phyloP scores from a whole-genome alignment of 345 rosid genomes.

The Dovyalis caffra region DNA sequence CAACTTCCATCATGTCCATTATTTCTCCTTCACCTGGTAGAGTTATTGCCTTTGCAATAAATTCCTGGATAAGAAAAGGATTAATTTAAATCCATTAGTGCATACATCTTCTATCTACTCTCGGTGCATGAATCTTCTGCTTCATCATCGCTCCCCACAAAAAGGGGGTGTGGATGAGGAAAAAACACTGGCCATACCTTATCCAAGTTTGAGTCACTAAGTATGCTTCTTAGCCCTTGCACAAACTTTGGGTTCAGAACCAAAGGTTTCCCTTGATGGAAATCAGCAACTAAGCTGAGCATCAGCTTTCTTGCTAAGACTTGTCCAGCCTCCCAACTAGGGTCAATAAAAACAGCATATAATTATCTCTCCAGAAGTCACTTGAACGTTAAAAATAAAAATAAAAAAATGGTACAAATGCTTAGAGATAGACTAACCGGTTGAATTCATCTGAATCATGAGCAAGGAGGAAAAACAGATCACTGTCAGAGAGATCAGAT shows the following conservation, averaged over 20 bases:
- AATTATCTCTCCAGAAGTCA: neutral
- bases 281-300: conserved; percentile 80
- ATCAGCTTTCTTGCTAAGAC: conserved; percentile 85
- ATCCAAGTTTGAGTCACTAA: conserved; percentile 70
- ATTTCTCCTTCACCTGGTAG: conserved; percentile 95
- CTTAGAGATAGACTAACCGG: conserved; percentile 53
- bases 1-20: conserved; percentile 97
- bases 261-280: conserved; percentile 68
- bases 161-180: neutral
- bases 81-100: neutral
- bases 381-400: conserved; percentile 3
- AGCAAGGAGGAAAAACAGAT: conserved; percentile 92
- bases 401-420: neutral
- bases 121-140: neutral
- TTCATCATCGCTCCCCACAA: neutral
- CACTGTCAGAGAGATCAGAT: conserved; percentile 71
- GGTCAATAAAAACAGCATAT: conserved; percentile 12
- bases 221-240: conserved; percentile 72
- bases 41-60: conserved; percentile 85
- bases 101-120: neutral
- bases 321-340: conserved; percentile 98
- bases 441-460: conserved; percentile 93
- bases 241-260: conserved; percentile 72
- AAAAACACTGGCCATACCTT: conserved; percentile 43
- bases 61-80: conserved; percentile 55